Percentiles rank a stretch among this genome's conserved stretches.
Conservation (phyloP, 2,329 filamentous ascomycete species). For the Colletotrichum orchidophilum region DNA sequence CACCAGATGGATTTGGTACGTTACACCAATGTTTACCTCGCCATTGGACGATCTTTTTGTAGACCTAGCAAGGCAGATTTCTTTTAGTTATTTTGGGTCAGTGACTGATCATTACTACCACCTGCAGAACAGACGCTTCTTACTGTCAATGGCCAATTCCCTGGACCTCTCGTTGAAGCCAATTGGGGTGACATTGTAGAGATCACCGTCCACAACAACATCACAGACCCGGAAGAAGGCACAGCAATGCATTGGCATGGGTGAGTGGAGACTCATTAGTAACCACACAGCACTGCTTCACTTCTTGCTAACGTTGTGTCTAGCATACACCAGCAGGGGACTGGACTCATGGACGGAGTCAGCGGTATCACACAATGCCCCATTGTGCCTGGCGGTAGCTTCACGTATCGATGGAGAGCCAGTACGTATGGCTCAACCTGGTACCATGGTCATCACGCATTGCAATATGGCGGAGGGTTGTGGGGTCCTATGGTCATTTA, state of each 20-base stretch:
- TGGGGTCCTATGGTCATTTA: slow-evolving; percentile 68
- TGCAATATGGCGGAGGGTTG: slow-evolving; percentile 62
- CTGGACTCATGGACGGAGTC: slow-evolving; percentile 60
- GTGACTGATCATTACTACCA: background rate
- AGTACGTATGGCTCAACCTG: slow-evolving; percentile 64
- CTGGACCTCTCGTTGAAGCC: slow-evolving; percentile 21
- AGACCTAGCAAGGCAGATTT: no score
- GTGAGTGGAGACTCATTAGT: background rate
- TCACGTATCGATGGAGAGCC: slow-evolving; percentile 66
- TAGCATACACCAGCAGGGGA: slow-evolving; percentile 26
- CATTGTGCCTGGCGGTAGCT: slow-evolving; percentile 59
- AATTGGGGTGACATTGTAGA: slow-evolving; percentile 29
- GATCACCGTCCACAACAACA: slow-evolving; percentile 28
- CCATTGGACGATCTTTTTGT: background rate
- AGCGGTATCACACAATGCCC: slow-evolving; percentile 58
- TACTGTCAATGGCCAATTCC: slow-evolving; percentile 22
- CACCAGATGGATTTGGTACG: slow-evolving; percentile 29
- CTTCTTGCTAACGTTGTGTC: background rate
- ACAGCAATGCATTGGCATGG: slow-evolving; percentile 32
- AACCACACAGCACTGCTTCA: no score
- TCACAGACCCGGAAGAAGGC: slow-evolving; percentile 29
- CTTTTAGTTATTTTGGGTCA: background rate
- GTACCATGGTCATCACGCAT: slow-evolving; percentile 68
- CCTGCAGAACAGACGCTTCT: slow-evolving; percentile 15
- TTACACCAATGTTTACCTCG: background rate